Evolutionary conservation across 2,329 filamentous ascomycete species (phyloP).

Genomic region (Trichoderma aggressivum): DNA sequence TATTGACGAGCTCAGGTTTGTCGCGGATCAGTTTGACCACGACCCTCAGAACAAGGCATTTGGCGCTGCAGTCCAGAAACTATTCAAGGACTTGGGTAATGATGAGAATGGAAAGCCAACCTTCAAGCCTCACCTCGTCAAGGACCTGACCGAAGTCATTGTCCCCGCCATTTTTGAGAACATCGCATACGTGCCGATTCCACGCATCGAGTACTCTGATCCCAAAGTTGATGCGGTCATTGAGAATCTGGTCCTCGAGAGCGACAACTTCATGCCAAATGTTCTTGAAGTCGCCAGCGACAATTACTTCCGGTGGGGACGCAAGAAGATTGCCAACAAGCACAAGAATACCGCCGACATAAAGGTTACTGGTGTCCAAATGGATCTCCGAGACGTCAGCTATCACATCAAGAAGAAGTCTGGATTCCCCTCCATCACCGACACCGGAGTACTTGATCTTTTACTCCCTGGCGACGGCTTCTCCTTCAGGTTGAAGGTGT

Average conservation of each 20-base stretch:
- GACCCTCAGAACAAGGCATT: constrained; percentile 86
- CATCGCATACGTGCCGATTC: constrained; percentile 85
- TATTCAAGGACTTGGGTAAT: constrained; percentile 85
- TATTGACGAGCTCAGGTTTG: constrained; percentile 84
- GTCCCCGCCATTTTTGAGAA: constrained; percentile 79
- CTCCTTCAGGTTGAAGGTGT: constrained; percentile 86
- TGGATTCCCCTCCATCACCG: constrained; percentile 83
- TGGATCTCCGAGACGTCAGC: constrained; percentile 85
- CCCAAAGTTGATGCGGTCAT: constrained; percentile 80
- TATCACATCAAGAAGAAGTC: constrained; percentile 95
- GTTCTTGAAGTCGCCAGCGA: constrained; percentile 83
- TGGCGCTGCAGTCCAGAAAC: constrained; percentile 68
- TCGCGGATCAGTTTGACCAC: constrained; percentile 83
- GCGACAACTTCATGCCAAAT: constrained; percentile 95
- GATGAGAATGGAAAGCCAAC: constrained; percentile 77
- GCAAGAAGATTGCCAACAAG: constrained; percentile 79
- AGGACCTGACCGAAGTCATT: constrained; percentile 84
- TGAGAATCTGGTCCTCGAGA: constrained; percentile 93
- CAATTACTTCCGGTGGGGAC: constrained; percentile 93
- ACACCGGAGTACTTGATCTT: constrained; percentile 85
- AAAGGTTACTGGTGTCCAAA: constrained; percentile 84
- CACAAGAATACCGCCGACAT: constrained; percentile 80
- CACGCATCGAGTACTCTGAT: constrained; percentile 90
- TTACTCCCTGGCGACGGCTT: constrained; percentile 83
- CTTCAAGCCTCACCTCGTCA: constrained; percentile 91